phyloP scores from a whole-genome alignment of 148 eudicot genomes.

The Salicornia ramosissima region DNA sequence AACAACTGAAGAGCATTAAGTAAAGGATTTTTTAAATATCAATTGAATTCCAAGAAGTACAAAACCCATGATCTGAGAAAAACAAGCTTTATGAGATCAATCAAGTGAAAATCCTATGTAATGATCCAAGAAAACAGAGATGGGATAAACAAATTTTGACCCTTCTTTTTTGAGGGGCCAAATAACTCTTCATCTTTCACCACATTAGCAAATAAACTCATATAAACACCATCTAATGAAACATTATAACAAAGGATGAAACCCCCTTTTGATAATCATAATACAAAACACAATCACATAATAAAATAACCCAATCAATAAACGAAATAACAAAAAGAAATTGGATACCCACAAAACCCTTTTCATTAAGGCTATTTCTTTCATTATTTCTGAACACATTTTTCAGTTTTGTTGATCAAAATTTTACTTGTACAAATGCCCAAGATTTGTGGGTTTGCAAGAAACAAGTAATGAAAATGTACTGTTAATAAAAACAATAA shows the following conservation, averaged over 20 bases:
- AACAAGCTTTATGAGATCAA: no score
- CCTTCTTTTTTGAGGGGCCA: background rate
- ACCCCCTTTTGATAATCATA: background rate
- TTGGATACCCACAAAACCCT: background rate
- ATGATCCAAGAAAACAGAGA: background rate
- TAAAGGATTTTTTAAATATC: no score
- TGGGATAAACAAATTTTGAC: background rate
- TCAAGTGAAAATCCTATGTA: no score
- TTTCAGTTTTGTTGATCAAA: background rate
- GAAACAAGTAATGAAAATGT: no score
- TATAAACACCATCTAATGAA: background rate
- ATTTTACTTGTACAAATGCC: background rate
- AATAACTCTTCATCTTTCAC: slow-evolving; percentile 1
- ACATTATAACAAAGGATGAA: background rate
- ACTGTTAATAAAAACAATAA: no score
- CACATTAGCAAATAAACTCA: background rate
- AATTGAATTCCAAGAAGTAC: background rate
- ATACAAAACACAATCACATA: background rate
- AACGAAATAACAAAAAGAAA: background rate
- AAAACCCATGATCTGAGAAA: background rate
- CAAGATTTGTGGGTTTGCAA: background rate
- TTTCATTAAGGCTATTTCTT: background rate
- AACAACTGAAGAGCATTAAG: no score
- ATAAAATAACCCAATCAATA: background rate
- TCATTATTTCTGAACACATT: no score